phyloP scores from a whole-genome alignment of 345 rosid species.

The Viola odorata region DNA sequence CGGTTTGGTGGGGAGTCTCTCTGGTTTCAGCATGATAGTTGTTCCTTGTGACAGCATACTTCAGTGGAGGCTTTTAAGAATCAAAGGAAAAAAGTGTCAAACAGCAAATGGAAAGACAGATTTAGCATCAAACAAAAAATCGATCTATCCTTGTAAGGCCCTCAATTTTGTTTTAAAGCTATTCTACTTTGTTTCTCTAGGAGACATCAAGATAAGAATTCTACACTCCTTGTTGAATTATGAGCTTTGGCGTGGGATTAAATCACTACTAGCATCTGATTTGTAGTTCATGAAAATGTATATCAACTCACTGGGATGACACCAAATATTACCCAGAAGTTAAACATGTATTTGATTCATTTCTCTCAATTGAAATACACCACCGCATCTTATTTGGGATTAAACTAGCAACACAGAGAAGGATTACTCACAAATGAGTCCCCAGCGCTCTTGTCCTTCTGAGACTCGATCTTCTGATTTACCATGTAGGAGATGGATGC shows the following conservation, averaged over 20 bases:
- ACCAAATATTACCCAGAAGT: too few species aligned
- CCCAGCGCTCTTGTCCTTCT: conserved; percentile 39
- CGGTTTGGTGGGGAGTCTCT: conserved; percentile 26
- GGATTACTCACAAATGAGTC: conserved; percentile 43
- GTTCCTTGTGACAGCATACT: conserved; percentile 31
- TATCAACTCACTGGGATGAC: too few species aligned
- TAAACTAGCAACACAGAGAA: neutral
- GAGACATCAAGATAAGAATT: neutral
- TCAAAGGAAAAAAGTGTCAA: neutral
- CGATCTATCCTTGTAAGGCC: neutral
- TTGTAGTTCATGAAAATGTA: too few species aligned
- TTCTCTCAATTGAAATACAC: too few species aligned
- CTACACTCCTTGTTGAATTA: too few species aligned
- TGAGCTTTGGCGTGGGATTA: too few species aligned
- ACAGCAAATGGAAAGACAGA: too few species aligned
- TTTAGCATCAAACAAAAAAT: neutral
- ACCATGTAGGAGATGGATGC: conserved; percentile 43
- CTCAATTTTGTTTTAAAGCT: neutral
- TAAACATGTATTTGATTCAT: too few species aligned
- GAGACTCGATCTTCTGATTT: conserved; percentile 40
- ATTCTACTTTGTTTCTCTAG: neutral
- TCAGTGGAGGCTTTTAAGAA: conserved; percentile 36
- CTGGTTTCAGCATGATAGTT: conserved; percentile 23
- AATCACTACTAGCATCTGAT: too few species aligned
- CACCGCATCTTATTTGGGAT: too few species aligned